Conservation (phyloP, 75 land plant genomes). For the Pinus taeda region DNA sequence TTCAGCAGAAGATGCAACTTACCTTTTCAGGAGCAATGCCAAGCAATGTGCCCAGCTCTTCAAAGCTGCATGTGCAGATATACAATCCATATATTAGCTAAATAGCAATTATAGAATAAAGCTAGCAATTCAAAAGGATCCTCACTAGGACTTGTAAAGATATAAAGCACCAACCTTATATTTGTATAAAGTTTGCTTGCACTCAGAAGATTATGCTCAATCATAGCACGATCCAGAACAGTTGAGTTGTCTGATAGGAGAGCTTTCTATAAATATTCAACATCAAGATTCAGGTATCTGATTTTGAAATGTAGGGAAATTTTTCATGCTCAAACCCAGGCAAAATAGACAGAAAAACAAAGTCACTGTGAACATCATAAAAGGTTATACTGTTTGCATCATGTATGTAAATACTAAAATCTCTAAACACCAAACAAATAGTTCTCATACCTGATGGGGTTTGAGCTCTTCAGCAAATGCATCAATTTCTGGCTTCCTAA, state of each 20-base stretch:
- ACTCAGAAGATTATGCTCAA: conserved; percentile 97
- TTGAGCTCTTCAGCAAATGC: conserved; percentile 96
- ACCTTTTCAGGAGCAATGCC: conserved; percentile 98
- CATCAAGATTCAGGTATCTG: neutral
- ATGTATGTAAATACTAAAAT: neutral
- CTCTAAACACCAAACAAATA: neutral
- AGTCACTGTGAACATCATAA: neutral
- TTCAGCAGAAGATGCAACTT: neutral
- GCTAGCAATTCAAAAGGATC: neutral
- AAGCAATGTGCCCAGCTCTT: conserved; percentile 87
- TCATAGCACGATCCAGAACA: conserved; percentile 98
- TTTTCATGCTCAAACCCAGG: too few species aligned
- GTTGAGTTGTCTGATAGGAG: conserved; percentile 96
- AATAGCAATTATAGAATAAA: neutral
- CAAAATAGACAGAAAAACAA: neutral
- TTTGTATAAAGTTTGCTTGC: conserved; percentile 99
- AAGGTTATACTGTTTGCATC: neutral
- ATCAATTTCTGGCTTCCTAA: conserved; percentile 98
- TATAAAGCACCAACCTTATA: conserved; percentile 60
- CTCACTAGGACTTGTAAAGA: neutral
- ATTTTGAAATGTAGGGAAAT: neutral
- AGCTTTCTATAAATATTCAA: conserved; percentile 66
- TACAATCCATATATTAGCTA: conserved; percentile 1
- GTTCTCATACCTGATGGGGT: conserved; percentile 80
- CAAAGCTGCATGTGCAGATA: conserved; percentile 61